A percentile compares a stretch with the other conserved stretches of the same genome.
Conservation (phyloP, 1,284 basidiomycete genomes). For the Irpex rosettiformis region DNA sequence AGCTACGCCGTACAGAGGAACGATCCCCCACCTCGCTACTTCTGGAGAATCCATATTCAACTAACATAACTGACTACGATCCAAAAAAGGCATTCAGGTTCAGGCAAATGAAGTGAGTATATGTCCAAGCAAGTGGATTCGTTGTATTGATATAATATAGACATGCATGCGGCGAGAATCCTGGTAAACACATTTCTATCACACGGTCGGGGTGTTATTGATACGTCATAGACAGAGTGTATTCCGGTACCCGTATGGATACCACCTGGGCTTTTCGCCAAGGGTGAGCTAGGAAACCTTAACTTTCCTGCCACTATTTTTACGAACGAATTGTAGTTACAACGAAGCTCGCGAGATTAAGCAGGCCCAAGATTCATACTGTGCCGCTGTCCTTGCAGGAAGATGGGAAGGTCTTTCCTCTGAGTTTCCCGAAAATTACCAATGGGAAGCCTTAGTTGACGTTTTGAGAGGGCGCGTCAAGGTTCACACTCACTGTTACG, state of each 20-base stretch:
- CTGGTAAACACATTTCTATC: constrained; percentile 20
- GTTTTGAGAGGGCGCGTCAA: constrained; percentile 82
- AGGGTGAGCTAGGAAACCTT: constrained; percentile 22
- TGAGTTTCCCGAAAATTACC: constrained; percentile 71
- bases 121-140: neutral
- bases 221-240: constrained; percentile 26
- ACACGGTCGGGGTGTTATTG: neutral
- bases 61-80: constrained; percentile 31
- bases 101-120: constrained; percentile 42
- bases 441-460: constrained; percentile 86
- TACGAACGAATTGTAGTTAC: constrained; percentile 37
- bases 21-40: constrained; percentile 43
- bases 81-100: constrained; percentile 34
- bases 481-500: constrained; percentile 74
- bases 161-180: constrained; percentile 35
- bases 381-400: constrained; percentile 51
- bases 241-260: constrained; percentile 54
- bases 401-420: constrained; percentile 61
- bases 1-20: constrained; percentile 43
- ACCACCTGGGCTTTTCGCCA: constrained; percentile 56
- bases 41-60: constrained; percentile 43
- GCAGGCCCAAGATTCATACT: constrained; percentile 72
- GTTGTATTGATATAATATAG: constrained; percentile 11
- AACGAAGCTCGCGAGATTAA: constrained; percentile 73
- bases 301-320: neutral